phyloP scores from a whole-genome alignment of 2,329 filamentous ascomycete species.

The Paecilomyces dactylethromorphus region DNA sequence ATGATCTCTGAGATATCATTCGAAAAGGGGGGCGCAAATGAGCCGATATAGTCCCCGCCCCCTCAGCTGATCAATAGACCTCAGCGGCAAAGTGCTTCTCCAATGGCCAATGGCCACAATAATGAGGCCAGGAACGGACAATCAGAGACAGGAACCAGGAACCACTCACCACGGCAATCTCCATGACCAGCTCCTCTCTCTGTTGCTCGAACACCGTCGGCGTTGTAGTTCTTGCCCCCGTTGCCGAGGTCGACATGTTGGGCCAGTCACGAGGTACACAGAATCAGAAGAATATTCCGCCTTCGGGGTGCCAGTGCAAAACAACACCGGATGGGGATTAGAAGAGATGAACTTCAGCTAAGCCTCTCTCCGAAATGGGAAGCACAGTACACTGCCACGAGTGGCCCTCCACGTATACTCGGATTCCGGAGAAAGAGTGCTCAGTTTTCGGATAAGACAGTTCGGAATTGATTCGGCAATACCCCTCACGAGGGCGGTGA shows the following conservation, averaged over 20 bases:
- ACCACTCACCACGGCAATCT: conserved; percentile 36
- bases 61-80: background rate
- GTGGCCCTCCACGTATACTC: background rate
- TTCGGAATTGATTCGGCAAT: conserved; percentile 3
- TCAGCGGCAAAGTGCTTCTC: background rate
- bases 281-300: background rate
- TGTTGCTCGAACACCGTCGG: conserved; percentile 38
- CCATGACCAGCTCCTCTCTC: conserved; percentile 33
- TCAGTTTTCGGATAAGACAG: background rate
- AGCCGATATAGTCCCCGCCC: background rate
- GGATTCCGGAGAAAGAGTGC: background rate
- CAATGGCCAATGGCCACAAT: background rate
- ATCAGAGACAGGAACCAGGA: background rate
- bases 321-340: background rate
- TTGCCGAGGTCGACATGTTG: conserved; percentile 6
- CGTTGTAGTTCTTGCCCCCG: conserved; percentile 6
- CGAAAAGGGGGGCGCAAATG: background rate
- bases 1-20: background rate
- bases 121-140: background rate
- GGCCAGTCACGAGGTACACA: background rate
- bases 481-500: conserved; percentile 1
- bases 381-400: background rate
- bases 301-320: background rate
- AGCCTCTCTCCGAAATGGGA: background rate
- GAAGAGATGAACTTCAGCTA: background rate